Percentiles rank a stretch among this genome's conserved stretches.
Evolutionary conservation across 1,284 basidiomycete species (phyloP).

Genomic region (Ustilago xerochloae): DNA sequence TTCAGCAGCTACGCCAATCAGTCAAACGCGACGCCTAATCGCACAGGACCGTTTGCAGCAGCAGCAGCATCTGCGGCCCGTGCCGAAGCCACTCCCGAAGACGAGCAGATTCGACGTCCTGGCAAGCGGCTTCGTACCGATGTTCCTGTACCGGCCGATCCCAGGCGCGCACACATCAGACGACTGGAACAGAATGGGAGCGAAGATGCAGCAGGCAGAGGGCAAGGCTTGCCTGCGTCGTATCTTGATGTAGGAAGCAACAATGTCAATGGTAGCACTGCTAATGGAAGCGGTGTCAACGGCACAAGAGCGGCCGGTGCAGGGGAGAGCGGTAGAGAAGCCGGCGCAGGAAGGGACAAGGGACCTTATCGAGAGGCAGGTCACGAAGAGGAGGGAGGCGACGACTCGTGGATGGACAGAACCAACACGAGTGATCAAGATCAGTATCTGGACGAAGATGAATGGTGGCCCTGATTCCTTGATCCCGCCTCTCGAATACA

Average conservation of each 20-base stretch:
- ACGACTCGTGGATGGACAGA: constrained; percentile 40
- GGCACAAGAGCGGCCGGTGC: neutral
- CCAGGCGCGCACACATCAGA: neutral
- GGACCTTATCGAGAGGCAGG: neutral
- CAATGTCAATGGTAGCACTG: constrained; percentile 7
- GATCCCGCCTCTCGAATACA: neutral
- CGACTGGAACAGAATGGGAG: neutral
- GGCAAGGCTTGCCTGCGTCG: constrained; percentile 13
- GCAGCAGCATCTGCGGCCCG: constrained; percentile 13
- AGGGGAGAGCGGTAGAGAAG: constrained; percentile 7
- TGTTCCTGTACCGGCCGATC: constrained; percentile 16
- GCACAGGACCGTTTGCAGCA: constrained; percentile 11
- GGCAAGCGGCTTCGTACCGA: constrained; percentile 33
- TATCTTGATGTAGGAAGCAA: constrained; percentile 19
- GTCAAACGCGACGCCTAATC: constrained; percentile 17
- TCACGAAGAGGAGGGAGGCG: constrained; percentile 13
- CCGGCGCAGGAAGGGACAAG: neutral
- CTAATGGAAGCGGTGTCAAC: neutral
- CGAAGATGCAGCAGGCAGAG: neutral
- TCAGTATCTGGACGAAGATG: constrained; percentile 38
- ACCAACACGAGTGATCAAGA: constrained; percentile 32
- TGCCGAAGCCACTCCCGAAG: constrained; percentile 36
- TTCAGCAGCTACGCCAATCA: constrained; percentile 11
- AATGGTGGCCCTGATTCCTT: constrained; percentile 30
- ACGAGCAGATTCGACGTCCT: constrained; percentile 45